phyloP scores from a whole-genome alignment of 345 rosid genomes.

The Viola odorata region DNA sequence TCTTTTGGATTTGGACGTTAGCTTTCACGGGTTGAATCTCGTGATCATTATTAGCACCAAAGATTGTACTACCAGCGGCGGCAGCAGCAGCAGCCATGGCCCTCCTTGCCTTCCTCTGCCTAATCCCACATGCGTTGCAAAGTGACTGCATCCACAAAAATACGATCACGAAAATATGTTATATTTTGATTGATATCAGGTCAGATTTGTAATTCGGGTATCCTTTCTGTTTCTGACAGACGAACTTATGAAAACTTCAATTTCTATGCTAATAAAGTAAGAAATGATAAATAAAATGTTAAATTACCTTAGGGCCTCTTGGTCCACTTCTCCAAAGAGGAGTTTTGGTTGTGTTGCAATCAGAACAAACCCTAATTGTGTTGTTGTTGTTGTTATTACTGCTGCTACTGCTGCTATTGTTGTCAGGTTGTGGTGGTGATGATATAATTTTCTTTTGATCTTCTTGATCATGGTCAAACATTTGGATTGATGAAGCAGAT shows the following conservation, averaged over 20 bases:
- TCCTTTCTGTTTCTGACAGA: not conserved
- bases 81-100: slow-evolving; percentile 63
- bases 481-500: not conserved
- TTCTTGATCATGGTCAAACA: slow-evolving; percentile 20
- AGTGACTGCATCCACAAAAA: slow-evolving; percentile 48
- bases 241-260: not conserved
- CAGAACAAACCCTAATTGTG: slow-evolving; percentile 72
- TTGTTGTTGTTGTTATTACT: slow-evolving; percentile 17
- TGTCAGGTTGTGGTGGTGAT: slow-evolving; percentile 21
- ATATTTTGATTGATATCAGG: too few species aligned
- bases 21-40: slow-evolving; percentile 13
- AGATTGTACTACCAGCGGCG: slow-evolving; percentile 13
- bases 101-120: slow-evolving; percentile 84
- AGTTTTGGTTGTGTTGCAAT: slow-evolving; percentile 89
- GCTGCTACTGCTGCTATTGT: slow-evolving; percentile 21
- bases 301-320: slow-evolving; percentile 83
- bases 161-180: not conserved
- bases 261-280: not conserved
- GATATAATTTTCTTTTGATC: slow-evolving; percentile 29
- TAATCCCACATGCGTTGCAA: slow-evolving; percentile 91
- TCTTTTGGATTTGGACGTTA: slow-evolving; percentile 35
- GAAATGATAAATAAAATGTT: not conserved
- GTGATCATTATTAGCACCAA: slow-evolving; percentile 2
- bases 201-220: not conserved
- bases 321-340: slow-evolving; percentile 99